phyloP scores from a whole-genome alignment of 2,329 filamentous ascomycete species.

The Amauroascus verrucosus region DNA sequence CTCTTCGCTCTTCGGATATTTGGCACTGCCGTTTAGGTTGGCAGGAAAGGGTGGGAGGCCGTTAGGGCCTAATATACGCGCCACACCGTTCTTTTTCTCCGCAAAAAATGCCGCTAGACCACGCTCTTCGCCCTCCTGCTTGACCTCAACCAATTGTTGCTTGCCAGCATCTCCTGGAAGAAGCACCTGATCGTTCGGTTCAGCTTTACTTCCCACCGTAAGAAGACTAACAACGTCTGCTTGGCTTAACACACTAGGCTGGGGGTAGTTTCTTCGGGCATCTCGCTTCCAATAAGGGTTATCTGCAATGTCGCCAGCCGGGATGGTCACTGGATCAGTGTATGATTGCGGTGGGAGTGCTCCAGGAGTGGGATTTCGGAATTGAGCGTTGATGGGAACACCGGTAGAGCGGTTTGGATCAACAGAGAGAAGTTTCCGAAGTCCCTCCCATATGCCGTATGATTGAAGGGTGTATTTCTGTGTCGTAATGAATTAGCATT shows the following conservation, averaged over 20 bases:
- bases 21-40: constrained; percentile 48
- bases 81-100: constrained; percentile 47
- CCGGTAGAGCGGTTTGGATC: constrained; percentile 85
- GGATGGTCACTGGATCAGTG: constrained; percentile 71
- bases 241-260: constrained; percentile 69
- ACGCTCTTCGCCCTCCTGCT: constrained; percentile 61
- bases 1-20: constrained; percentile 58
- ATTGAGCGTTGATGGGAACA: constrained; percentile 85
- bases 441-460: constrained; percentile 71
- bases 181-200: constrained; percentile 65
- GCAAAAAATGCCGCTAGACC: constrained; percentile 66
- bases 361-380: constrained; percentile 75
- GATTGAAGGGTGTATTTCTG: constrained; percentile 97
- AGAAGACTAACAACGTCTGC: constrained; percentile 76
- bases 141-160: constrained; percentile 63
- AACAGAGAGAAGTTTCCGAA: constrained; percentile 69
- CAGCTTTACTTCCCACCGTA: constrained; percentile 68
- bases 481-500: not conserved
- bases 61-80: constrained; percentile 57
- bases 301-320: constrained; percentile 79
- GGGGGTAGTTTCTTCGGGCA: constrained; percentile 68
- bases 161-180: constrained; percentile 65
- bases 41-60: constrained; percentile 81
- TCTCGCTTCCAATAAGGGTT: constrained; percentile 98
- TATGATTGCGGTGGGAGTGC: constrained; percentile 59